Percentiles rank a stretch among this genome's conserved stretches.
phyloP scores from a whole-genome alignment of 1,139 yeast genomes.

The Candida sp. region DNA sequence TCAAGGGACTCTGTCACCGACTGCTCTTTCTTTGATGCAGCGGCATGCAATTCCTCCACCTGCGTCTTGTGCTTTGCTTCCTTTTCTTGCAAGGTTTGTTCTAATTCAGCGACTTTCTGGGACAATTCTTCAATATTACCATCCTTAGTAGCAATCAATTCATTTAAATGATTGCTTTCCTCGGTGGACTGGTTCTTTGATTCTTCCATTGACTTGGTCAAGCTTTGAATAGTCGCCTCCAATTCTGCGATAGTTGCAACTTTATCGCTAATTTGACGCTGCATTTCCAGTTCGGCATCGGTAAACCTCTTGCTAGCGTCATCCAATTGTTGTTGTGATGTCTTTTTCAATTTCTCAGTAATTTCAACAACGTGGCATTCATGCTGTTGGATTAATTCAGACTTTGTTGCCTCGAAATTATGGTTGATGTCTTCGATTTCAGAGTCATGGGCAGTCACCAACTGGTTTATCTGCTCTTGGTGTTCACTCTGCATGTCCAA shows the following conservation, averaged over 20 bases:
- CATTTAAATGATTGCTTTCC: conserved; percentile 3
- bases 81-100: background rate
- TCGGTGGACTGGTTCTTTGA: background rate
- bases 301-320: background rate
- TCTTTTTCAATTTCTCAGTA: conserved; percentile 1
- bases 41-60: background rate
- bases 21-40: background rate
- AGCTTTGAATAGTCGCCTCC: background rate
- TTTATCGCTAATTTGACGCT: background rate
- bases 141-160: conserved; percentile 8
- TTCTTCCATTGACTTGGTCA: background rate
- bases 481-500: background rate
- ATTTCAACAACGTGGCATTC: background rate
- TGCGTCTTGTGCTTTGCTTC: background rate
- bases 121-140: conserved; percentile 2
- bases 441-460: background rate
- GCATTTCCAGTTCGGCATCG: background rate
- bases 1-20: background rate
- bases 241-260: conserved; percentile 1
- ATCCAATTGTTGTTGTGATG: conserved; percentile 1
- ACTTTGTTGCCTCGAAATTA: background rate
- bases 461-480: background rate
- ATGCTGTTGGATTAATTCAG: background rate
- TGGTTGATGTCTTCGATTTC: background rate
- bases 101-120: background rate